Percentiles rank a stretch among this genome's conserved stretches.
Evolutionary conservation across 495 filamentous ascomycete species (phyloP).

Genomic region (Lophiostoma macrostomum): DNA sequence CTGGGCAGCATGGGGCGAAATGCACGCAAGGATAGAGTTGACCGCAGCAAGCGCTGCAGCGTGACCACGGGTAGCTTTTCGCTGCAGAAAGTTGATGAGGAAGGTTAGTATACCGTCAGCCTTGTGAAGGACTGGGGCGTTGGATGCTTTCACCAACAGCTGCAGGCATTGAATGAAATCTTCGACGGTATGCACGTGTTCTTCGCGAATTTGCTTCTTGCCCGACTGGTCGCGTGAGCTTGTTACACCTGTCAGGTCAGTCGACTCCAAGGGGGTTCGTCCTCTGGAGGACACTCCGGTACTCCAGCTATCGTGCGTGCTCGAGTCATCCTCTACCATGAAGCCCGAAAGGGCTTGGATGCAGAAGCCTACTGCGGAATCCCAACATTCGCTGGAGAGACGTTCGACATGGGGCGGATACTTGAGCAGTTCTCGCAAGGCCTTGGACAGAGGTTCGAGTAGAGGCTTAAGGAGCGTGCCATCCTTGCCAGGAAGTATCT

Average conservation of each 20-base stretch:
- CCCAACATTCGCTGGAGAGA: slow-evolving; percentile 65
- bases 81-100: slow-evolving; percentile 60
- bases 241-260: slow-evolving; percentile 5
- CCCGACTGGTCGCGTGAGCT: slow-evolving; percentile 4
- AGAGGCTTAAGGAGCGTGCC: slow-evolving; percentile 70
- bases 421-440: slow-evolving; percentile 64
- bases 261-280: slow-evolving; percentile 18
- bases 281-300: slow-evolving; percentile 17
- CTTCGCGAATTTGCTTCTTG: slow-evolving; percentile 17
- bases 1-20: slow-evolving; percentile 63
- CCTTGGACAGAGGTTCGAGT: slow-evolving; percentile 72
- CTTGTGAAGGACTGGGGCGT: slow-evolving; percentile 63
- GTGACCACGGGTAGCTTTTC: slow-evolving; percentile 57
- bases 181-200: slow-evolving; percentile 36
- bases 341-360: slow-evolving; percentile 41
- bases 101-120: slow-evolving; percentile 56
- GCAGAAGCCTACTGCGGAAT: slow-evolving; percentile 65
- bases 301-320: slow-evolving; percentile 18
- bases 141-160: slow-evolving; percentile 62
- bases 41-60: slow-evolving; percentile 71
- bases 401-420: slow-evolving; percentile 76
- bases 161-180: slow-evolving; percentile 67
- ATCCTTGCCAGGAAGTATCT: slow-evolving; percentile 63
- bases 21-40: slow-evolving; percentile 64
- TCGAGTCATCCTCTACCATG: slow-evolving; percentile 34